Base-by-base conservation (phyloP, 768 basidiomycete species). In the Fibroporia radiculosa region DNA sequence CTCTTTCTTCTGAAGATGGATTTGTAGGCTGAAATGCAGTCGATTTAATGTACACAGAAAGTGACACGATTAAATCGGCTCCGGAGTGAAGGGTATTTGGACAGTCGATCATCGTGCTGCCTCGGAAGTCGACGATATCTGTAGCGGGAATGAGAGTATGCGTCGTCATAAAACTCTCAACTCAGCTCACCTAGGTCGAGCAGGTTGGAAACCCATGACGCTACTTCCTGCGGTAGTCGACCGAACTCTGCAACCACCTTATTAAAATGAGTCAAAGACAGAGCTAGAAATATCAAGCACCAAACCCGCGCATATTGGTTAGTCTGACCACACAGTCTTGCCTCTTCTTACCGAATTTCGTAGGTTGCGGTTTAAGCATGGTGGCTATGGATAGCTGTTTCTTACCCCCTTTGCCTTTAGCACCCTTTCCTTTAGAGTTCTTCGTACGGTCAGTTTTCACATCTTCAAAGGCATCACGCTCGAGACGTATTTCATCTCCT, bases 71-170 rank as follows among this genome's bases (percentile, higher is more conserved):
- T 52, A 96, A 72, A 47, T 82, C 80, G 16, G 77, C 75, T 3
- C 91, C 93, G 6, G 85, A 82, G 12, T 78, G 71, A 3, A 95
- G 72, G 42, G 66, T 71, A 28, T 73, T 64, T 0, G 86, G 86
- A 54, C 87, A 89, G 53, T 92, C 89, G 13, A 86, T 73, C 69
- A 92, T 81, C 16, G 78, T 79, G 33, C 76, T 75, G 1, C 76
- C 76, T 33, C 72, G 73, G 53, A 89, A 78, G 48, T 82, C 77
- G 26, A 87, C 68, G 42, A 87, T 69, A 22, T 69, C 86, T 84
- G 46, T 19, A n/a, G n/a, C n/a, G n/a, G n/a, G n/a, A n/a, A n/a
- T n/a, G n/a, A n/a, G n/a, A n/a, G 29, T 28, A 12, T 24, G 8
- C 16, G 12, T 4, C 26, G 22, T n/a, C 22, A 10, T 3, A 35